Base-by-base conservation (phyloP, 2,329 filamentous ascomycete species). In the Ceratocystis colombiana region DNA sequence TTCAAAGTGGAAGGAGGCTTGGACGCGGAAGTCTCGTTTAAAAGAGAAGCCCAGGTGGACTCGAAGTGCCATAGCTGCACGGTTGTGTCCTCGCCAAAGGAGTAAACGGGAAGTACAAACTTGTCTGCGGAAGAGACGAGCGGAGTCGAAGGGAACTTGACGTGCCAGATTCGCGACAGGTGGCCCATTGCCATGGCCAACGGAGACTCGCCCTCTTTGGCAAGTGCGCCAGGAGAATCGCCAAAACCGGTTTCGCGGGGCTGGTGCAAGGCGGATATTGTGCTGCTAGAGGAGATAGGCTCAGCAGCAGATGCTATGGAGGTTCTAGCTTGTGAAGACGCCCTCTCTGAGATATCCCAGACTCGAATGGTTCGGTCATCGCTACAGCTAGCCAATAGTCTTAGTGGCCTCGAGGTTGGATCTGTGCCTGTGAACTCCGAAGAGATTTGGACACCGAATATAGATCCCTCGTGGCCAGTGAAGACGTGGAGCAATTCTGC, bases 331-430 rank as follows among this genome's bases (percentile, higher is more conserved):
- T n/a, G 22, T 7, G 46, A 10, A 28, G 53, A 15, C 30, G 10
- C 3, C 22, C 30, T 77, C 66, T 84, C 80, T 0, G 86, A 85
- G 6, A 96, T 84, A 72, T 96, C 85, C 93, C 94, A 97, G 1
- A 97, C 76, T 15, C 89, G 82, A 25, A 99, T 84, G 0, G 91
- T 96, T 63, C 94, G 83, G 75, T 99, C 94, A 73, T 99, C 94
- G 72, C 93, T 97, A 73, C 94, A 99, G 71, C 89, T 96, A 15
- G 88, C 89, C 44, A 99, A 79, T n/a, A 96, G 74, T 64, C 88
- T 80, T 30, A 78, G 77, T 22, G 73, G 73, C 5, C 72, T 73
- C 0, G 76, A 77, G 15, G 76, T 73, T 1, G 73, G 69, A 28
- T 66, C 64, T 50, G 28, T 22, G 25, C 76, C 70, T 5, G 69